Evolutionary conservation across 495 filamentous ascomycete genomes (phyloP).

Genomic region (Jackrogersella minutella): DNA sequence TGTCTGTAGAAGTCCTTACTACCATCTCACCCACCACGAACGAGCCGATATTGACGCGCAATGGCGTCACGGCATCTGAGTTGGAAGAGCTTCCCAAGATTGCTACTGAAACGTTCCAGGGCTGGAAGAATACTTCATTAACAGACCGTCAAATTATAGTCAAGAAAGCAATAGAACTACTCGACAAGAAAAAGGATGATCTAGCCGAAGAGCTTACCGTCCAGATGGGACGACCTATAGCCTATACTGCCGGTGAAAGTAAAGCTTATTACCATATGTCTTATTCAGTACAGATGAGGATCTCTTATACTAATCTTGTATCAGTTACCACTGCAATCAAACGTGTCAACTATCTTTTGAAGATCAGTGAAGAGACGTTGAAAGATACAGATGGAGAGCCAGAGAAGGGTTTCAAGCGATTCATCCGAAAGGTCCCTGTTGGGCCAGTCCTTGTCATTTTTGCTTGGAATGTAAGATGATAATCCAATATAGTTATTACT

Average conservation of each 20-base stretch:
- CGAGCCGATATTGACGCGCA: constrained; percentile 75
- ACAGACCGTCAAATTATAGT: constrained; percentile 77
- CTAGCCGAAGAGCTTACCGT: constrained; percentile 85
- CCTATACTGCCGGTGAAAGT: constrained; percentile 78
- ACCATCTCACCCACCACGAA: constrained; percentile 91
- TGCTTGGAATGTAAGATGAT: constrained; percentile 88
- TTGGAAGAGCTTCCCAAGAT: constrained; percentile 69
- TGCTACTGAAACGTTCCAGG: constrained; percentile 74
- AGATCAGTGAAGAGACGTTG: constrained; percentile 76
- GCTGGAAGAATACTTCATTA: constrained; percentile 71
- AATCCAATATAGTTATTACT: neutral
- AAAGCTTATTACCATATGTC: constrained; percentile 1
- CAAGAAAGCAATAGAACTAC: constrained; percentile 72
- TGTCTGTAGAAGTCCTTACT: constrained; percentile 82
- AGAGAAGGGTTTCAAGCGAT: constrained; percentile 87
- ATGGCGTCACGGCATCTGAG: constrained; percentile 71
- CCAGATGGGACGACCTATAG: constrained; percentile 93
- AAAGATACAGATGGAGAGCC: constrained; percentile 78
- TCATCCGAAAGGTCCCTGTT: constrained; percentile 84
- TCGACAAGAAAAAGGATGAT: constrained; percentile 75
- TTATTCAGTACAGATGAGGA: neutral
- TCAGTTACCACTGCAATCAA: constrained; percentile 77
- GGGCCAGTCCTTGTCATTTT: constrained; percentile 88
- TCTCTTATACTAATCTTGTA: constrained; percentile 7
- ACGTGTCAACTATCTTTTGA: constrained; percentile 80